These are phyloP conservation scores for Lentinus brumalis DNA, from an alignment of 768 basidiomycete genomes.

Conservation along the genomic window DNA sequence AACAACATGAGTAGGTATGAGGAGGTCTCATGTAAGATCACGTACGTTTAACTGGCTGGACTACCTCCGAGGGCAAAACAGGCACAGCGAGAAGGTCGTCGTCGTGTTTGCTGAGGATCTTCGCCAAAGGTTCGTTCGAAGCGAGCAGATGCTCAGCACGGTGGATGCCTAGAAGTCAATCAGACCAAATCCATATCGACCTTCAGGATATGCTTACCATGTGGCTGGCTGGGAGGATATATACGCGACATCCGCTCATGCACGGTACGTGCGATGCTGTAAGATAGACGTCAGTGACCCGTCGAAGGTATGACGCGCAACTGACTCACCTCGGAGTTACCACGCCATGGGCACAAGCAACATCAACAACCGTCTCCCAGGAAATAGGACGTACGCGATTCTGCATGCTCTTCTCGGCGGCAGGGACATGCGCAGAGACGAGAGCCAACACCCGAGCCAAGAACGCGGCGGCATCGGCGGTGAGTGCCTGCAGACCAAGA, in stretches of 20 bases:
- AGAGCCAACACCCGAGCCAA: slow-evolving; percentile 55
- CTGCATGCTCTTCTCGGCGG: slow-evolving; percentile 60
- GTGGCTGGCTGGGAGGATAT: slow-evolving; percentile 10
- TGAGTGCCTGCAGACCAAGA: slow-evolving; percentile 39
- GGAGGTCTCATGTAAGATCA: background rate
- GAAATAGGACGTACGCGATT: slow-evolving; percentile 61
- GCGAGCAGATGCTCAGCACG: background rate
- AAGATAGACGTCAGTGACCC: background rate
- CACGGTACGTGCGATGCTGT: slow-evolving; percentile 12
- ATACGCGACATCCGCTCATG: slow-evolving; percentile 17
- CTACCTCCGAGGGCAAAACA: background rate
- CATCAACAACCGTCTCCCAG: slow-evolving; percentile 66
- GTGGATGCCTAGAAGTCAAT: slow-evolving; percentile 1
- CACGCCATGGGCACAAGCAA: slow-evolving; percentile 45
- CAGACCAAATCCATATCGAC: background rate
- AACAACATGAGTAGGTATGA: background rate
- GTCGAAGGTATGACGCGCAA: background rate
- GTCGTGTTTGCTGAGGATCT: slow-evolving; percentile 5
- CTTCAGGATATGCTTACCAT: background rate
- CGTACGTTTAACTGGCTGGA: slow-evolving; percentile 12
- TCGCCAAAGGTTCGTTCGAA: background rate
- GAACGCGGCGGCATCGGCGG: slow-evolving; percentile 44
- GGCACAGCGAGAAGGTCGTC: slow-evolving; percentile 14
- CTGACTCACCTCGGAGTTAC: slow-evolving; percentile 29
- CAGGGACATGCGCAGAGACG: slow-evolving; percentile 57